Evolutionary conservation across 1,284 basidiomycete species (phyloP), one percentile per base, ranked within the genome.

Genomic region (Calocybe gambosa): DNA sequence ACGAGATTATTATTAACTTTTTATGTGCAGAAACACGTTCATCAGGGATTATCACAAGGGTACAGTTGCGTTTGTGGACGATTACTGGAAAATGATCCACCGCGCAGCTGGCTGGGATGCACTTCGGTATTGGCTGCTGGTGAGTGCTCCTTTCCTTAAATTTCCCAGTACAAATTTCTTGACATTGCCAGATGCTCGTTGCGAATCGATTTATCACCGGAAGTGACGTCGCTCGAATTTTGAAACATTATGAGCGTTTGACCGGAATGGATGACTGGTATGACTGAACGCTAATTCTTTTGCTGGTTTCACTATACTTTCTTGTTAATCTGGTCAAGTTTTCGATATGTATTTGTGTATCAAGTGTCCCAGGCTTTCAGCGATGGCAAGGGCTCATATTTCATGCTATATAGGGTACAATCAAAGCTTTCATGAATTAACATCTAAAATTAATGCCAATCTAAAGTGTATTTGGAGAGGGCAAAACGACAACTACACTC

Each of bases 81-180:
- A 73, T 25, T 81, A 84, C 55, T 82, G 78, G 75, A 60, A 58
- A 43, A 74, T 79, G 61, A 87, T 88, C 23, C 77, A 79, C 52
- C 65, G 65, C 31, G 82, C 82, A 3, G 85, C 83, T 33, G 85
- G 85, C 3, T 77, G 80, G 72, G 65, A 70, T 28, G 81, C 82
- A 0, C 56, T 88, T 49, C 66, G 82, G 35, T 70, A 71, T 38
- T 85, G 74, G 69, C 58, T 87, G 3, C 52, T 85, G 53, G 83
- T 83, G 51, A 55, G 31, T 5, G 74, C 57, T 51, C 36, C 23
- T 16, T 34, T 46, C n/a, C 21, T 23, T 23, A 12, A 15, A 38
- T 26, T 19, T 39, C 26, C 16, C 5, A 16, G 19, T 6, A 3
- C 5, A 18, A 23, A 26, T 4, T 16, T 12, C 10, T 29, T 29